Evolutionary conservation across 129 eudicot species (phyloP).

Genomic region (Tagetes erecta): DNA sequence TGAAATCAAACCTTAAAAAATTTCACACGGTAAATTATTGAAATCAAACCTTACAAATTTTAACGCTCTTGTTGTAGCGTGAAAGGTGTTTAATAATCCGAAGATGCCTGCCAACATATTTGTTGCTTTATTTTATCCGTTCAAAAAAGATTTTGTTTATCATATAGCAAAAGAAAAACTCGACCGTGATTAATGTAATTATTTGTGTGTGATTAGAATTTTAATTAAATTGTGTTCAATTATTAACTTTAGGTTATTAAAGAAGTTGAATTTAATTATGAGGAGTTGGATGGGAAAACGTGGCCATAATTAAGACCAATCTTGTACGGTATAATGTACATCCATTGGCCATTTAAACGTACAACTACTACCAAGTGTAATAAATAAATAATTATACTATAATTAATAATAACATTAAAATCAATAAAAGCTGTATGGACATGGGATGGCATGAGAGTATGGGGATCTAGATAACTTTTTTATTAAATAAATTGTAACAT

Average conservation of each 20-base stretch:
- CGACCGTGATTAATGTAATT: background rate
- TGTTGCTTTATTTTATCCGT: no score
- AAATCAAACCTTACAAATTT: no score
- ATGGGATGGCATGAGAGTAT: constrained; percentile 23
- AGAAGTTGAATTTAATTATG: constrained; percentile 17
- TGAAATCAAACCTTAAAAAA: no score
- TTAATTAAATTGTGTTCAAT: background rate
- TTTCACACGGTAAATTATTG: no score
- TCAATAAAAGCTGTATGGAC: constrained; percentile 29
- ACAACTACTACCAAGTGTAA: constrained; percentile 26
- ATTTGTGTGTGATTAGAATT: background rate
- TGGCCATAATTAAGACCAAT: constrained; percentile 43
- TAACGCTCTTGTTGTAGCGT: no score
- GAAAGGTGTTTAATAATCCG: no score
- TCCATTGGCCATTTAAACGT: constrained; percentile 21
- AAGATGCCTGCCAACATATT: no score
- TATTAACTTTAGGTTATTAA: background rate
- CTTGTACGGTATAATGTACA: constrained; percentile 44
- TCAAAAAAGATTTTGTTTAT: no score
- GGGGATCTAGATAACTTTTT: constrained; percentile 31
- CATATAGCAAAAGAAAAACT: no score
- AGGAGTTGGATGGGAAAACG: constrained; percentile 36
- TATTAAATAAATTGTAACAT: background rate
- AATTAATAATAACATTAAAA: constrained; percentile 19
- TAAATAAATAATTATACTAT: constrained; percentile 13